Percentiles rank a stretch among this genome's conserved stretches.
Evolutionary conservation across 2,329 filamentous ascomycete species (phyloP).

Genomic region (Tolypocladium inflatum): DNA sequence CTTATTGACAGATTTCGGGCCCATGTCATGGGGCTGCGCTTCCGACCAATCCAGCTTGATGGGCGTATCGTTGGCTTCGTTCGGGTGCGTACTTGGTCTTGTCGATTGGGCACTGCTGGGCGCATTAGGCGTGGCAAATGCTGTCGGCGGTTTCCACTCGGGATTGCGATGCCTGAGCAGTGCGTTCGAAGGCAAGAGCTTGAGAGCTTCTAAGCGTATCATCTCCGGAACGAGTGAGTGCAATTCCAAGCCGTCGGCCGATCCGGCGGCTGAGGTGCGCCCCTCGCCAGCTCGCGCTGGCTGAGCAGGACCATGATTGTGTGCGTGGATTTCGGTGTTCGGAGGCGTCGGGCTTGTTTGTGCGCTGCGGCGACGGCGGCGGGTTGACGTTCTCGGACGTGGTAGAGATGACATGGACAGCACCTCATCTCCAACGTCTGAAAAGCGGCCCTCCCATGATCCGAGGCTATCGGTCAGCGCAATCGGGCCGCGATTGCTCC

Average conservation of each 20-base stretch:
- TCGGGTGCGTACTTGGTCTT: not conserved
- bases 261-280: not conserved
- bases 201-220: conserved; percentile 1
- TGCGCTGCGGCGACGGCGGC: conserved; percentile 16
- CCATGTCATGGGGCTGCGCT: not conserved
- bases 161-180: not conserved
- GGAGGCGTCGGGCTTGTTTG: not conserved
- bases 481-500: conserved; percentile 18
- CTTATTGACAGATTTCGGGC: not conserved
- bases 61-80: not conserved
- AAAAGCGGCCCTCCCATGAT: conserved; percentile 8
- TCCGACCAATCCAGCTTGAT: not conserved
- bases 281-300: not conserved
- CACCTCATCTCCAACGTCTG: conserved; percentile 15
- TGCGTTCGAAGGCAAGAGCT: not conserved
- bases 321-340: not conserved
- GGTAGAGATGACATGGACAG: conserved; percentile 8
- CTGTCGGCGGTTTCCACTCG: conserved; percentile 1
- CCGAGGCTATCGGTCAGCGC: conserved; percentile 15
- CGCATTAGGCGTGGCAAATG: not conserved
- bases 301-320: not conserved
- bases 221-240: conserved; percentile 1
- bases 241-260: not conserved
- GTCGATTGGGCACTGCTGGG: not conserved
- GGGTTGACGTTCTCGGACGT: conserved; percentile 13